phyloP scores from a whole-genome alignment of 129 eudicot genomes.

The Flaveria brownii region DNA sequence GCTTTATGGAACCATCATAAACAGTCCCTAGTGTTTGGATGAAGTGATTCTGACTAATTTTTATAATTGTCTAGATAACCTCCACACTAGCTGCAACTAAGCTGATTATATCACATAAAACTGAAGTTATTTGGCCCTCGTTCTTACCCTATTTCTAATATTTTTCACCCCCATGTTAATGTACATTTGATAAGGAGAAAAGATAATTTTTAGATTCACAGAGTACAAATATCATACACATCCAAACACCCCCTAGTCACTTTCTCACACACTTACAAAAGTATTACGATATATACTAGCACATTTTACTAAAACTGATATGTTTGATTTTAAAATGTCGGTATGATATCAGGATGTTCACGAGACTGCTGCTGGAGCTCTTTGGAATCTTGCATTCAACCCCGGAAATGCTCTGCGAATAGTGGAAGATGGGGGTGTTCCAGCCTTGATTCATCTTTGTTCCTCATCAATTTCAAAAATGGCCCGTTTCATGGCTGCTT shows the following conservation, averaged over 20 bases:
- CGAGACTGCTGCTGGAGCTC: conserved; percentile 99
- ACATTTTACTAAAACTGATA: background rate
- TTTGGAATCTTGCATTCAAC: conserved; percentile 97
- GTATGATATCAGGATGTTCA: conserved; percentile 76
- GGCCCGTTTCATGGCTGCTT: conserved; percentile 98
- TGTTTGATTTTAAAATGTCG: background rate
- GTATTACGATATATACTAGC: background rate
- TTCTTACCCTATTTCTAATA: background rate
- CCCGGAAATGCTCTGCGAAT: conserved; percentile 96
- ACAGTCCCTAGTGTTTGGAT: background rate
- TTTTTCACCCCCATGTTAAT: background rate
- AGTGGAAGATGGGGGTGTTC: conserved; percentile 96
- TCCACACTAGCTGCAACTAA: background rate
- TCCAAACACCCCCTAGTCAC: too few relatives aligned
- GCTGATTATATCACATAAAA: background rate
- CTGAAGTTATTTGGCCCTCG: background rate
- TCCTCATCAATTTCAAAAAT: conserved; percentile 85
- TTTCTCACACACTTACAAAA: background rate
- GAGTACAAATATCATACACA: background rate
- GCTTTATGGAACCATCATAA: background rate
- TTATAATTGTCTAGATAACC: background rate
- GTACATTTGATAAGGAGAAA: background rate
- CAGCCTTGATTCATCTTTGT: conserved; percentile 76
- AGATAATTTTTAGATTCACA: background rate
- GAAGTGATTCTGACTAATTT: background rate